Percentiles rank a stretch among this genome's conserved stretches.
These are phyloP conservation scores for Cutaneotrichosporon mucoides DNA, from an alignment of 1,284 basidiomycete species.

Conservation along the genomic window DNA sequence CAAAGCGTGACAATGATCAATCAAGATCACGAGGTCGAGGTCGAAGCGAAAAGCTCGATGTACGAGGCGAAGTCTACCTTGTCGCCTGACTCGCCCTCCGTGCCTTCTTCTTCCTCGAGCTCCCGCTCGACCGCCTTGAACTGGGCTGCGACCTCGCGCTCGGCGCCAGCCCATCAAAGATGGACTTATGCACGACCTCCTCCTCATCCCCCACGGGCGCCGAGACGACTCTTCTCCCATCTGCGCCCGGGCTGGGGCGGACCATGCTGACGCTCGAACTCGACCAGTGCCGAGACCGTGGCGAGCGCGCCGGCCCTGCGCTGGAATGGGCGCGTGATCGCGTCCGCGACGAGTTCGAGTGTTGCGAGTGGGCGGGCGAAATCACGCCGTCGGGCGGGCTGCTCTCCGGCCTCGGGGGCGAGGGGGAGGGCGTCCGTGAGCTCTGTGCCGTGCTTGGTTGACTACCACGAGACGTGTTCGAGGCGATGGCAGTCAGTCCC, in stretches of 20 bases:
- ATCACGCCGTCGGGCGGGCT: conserved; percentile 1
- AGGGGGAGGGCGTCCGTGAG: conserved; percentile 4
- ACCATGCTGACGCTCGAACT: too few relatives aligned
- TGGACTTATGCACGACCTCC: conserved; percentile 12
- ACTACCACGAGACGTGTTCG: background rate
- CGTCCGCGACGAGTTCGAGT: background rate
- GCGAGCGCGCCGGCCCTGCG: too few relatives aligned
- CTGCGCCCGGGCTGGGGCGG: background rate
- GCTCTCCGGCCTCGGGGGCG: background rate
- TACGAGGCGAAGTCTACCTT: too few relatives aligned
- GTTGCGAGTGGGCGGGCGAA: background rate
- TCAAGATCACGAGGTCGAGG: too few relatives aligned
- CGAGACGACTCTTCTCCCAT: background rate
- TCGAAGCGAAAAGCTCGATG: too few relatives aligned
- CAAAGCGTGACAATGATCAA: too few relatives aligned
- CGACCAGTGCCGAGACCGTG: too few relatives aligned
- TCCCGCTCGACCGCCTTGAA: background rate
- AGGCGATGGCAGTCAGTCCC: background rate
- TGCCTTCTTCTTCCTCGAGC: background rate
- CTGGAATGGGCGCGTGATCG: background rate
- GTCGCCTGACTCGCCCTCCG: too few relatives aligned
- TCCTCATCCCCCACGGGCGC: background rate
- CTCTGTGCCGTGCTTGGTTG: background rate
- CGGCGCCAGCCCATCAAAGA: conserved; percentile 4
- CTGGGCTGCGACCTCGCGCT: background rate